phyloP scores from a whole-genome alignment of 179 eudicot species.

The Silene noctiflora region DNA sequence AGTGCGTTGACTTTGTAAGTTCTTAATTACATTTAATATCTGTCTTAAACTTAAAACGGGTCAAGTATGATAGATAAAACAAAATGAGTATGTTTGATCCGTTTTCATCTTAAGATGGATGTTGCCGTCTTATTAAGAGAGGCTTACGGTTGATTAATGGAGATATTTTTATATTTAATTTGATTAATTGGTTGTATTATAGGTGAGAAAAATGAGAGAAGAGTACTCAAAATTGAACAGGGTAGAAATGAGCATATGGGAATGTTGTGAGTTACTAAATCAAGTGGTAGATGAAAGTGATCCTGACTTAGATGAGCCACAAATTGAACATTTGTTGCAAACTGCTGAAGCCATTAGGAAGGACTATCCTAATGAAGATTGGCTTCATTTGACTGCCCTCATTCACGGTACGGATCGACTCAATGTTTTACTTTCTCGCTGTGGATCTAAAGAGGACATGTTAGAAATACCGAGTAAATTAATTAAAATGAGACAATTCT shows the following conservation, averaged over 20 bases:
- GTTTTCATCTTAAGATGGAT: too few relatives aligned
- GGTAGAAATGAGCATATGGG: slow-evolving; percentile 96
- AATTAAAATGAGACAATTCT: too few relatives aligned
- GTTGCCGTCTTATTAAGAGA: too few relatives aligned
- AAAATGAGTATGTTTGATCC: too few relatives aligned
- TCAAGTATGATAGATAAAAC: too few relatives aligned
- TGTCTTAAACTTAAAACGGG: too few relatives aligned
- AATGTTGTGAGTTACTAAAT: slow-evolving; percentile 85
- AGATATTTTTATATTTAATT: too few relatives aligned
- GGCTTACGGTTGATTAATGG: too few relatives aligned
- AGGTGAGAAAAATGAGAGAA: slow-evolving; percentile 84
- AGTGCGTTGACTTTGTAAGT: slow-evolving; percentile 69
- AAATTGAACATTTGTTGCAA: slow-evolving; percentile 84
- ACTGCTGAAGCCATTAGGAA: slow-evolving; percentile 85
- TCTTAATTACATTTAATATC: neutral
- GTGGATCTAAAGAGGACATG: too few relatives aligned
- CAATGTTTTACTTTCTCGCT: too few relatives aligned
- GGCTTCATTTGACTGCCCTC: slow-evolving; percentile 90
- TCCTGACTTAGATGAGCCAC: slow-evolving; percentile 93
- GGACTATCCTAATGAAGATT: slow-evolving; percentile 82
- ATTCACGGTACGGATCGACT: slow-evolving; percentile 61
- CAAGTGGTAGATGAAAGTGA: slow-evolving; percentile 85
- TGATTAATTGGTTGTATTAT: neutral
- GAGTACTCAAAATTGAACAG: slow-evolving; percentile 61
- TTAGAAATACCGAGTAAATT: too few relatives aligned